phyloP scores from a whole-genome alignment of 768 basidiomycete genomes.

The Rhodosporidiobolus sp. region DNA sequence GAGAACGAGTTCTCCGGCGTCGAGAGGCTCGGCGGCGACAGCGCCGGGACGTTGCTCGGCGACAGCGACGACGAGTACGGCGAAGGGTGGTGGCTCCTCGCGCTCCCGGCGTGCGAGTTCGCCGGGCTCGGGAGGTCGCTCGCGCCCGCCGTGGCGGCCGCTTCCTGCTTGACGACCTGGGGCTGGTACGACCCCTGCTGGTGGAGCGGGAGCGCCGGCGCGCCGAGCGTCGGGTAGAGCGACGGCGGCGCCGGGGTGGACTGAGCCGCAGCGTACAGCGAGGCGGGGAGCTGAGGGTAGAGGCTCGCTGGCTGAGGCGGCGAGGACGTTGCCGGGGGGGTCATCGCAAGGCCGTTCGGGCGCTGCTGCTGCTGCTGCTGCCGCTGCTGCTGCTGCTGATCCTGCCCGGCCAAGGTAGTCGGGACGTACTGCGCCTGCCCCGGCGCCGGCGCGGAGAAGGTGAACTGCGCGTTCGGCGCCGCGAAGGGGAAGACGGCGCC shows the following conservation, averaged over 20 bases:
- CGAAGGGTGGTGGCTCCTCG: conserved; percentile 17
- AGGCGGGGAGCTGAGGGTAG: background rate
- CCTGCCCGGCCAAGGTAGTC: conserved; percentile 96
- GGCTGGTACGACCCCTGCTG: background rate
- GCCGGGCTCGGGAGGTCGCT: conserved; percentile 15
- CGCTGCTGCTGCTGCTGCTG: background rate
- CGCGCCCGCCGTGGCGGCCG: no score
- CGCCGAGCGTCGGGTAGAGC: conserved; percentile 26
- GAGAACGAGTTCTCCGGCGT: conserved; percentile 37
- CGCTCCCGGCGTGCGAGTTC: background rate
- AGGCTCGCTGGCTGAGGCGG: conserved; percentile 2
- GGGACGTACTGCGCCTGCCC: conserved; percentile 79
- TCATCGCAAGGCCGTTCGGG: background rate
- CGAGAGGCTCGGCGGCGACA: conserved; percentile 34
- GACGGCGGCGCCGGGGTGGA: conserved; percentile 1
- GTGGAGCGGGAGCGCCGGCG: background rate
- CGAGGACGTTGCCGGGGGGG: conserved; percentile 9
- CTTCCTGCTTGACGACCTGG: conserved; percentile 18
- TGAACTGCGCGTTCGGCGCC: background rate
- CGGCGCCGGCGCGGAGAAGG: background rate
- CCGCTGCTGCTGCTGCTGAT: conserved; percentile 18
- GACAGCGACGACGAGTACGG: conserved; percentile 34
- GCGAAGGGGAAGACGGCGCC: background rate
- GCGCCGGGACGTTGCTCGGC: conserved; percentile 24
- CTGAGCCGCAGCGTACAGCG: background rate